Evolutionary conservation across 2,329 filamentous ascomycete species (phyloP).

Genomic region (Hymenoscyphus fructigenus): DNA sequence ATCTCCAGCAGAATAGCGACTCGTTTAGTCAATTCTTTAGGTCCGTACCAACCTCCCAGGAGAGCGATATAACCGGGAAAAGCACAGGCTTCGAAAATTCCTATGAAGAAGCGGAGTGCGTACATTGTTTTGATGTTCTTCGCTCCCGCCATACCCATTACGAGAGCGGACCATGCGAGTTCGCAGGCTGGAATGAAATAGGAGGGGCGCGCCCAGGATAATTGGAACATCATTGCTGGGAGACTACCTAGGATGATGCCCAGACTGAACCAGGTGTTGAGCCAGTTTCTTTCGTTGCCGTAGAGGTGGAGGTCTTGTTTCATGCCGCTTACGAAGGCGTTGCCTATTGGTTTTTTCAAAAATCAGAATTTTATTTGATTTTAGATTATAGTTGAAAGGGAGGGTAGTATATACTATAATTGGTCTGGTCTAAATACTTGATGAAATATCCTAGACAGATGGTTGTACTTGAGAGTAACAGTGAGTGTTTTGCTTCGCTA

Average conservation of each 20-base stretch:
- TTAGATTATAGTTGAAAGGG: background rate
- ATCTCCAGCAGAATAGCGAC: conserved; percentile 41
- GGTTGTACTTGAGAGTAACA: too few species aligned
- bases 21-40: conserved; percentile 42
- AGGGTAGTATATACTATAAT: conserved; percentile 8
- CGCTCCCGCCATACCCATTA: conserved; percentile 39
- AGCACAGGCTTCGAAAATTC: conserved; percentile 35
- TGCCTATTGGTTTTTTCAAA: conserved; percentile 32
- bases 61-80: conserved; percentile 45
- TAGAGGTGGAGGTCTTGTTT: conserved; percentile 40
- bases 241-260: conserved; percentile 53
- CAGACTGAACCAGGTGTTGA: conserved; percentile 44
- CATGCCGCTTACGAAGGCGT: conserved; percentile 42
- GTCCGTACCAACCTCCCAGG: conserved; percentile 45
- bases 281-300: conserved; percentile 42
- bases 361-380: too few species aligned
- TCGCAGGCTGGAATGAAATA: conserved; percentile 43
- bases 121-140: conserved; percentile 31
- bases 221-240: conserved; percentile 37
- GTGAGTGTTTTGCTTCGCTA: too few species aligned
- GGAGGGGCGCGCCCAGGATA: conserved; percentile 39
- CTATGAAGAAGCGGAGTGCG: conserved; percentile 28
- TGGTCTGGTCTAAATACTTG: conserved; percentile 20
- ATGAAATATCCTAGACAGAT: conserved; percentile 18
- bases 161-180: conserved; percentile 30